Evolutionary conservation across 352 stramenopile genomes (phyloP), one percentile per base, ranked within the genome.

Genomic region (Pythium sp.): DNA sequence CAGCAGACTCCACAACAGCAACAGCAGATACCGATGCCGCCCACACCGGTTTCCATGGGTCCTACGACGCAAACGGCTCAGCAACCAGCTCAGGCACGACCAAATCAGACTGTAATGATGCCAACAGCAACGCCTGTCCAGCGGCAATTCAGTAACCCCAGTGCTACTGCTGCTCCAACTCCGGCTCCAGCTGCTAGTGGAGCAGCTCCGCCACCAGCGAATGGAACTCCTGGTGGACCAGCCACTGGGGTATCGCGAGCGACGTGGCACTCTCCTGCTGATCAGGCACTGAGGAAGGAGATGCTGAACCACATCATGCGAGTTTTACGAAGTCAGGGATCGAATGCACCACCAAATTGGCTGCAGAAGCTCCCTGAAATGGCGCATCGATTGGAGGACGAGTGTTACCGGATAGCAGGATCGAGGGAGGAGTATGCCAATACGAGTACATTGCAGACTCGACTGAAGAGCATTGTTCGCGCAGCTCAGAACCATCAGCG

Each of bases 291-390:
- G 47, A 78, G 86, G 15, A 89, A 90, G 65, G 85, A 95, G 69
- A 94, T 96, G 85, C 72, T 94, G 56, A 90, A 88, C 70, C 84
- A 95, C 43, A 99, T 98, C 69, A 97, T 98, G 71, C 89, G 95
- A 18, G 86, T 99, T 24, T 83, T 99, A 43, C 89, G 98, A 69
- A 95, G 96, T 59, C 91, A 98, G 60, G 94, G 97, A 41, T 96
- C 96, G 34, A 98, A 99, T 78, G 95, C 97, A 5, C 92, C 95
- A 4, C 80, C 94, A 28, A 97, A 98, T 72, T 99, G 97, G 97
- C 77, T 99, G 53, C 92, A 98, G 66, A 98, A 98, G 71, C 81
- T 99, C 22, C 97, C 97, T 0, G 94, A 99, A 72, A 99, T 99
- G 97, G 97, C 97, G 1, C 96, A 98, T 68, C 89, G 97, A 55